Evolutionary conservation across 371 early-diverging fungal species (phyloP), one percentile per base, ranked within the genome.

Genomic region (Mucor plumbeus): DNA sequence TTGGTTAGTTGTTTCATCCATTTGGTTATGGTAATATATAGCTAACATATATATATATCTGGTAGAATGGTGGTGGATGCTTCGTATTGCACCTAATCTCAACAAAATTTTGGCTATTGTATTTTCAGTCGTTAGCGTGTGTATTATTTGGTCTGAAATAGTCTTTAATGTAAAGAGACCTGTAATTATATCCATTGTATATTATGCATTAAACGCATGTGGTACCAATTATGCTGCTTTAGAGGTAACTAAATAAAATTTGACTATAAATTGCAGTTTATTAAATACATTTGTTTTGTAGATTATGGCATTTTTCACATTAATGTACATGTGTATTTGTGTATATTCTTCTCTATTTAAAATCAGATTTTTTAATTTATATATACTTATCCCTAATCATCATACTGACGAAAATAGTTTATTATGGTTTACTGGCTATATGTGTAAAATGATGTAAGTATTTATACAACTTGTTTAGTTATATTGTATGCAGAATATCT

Each of bases 251-350:
- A 40, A 39, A 15, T 5, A 34, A 34, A 10, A 17, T 19, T 21
- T 26, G n/a, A 3, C 7, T 50, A 1, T 7, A 4, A 26, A n/a
- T 48, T 33, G 11, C 26, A 26, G 3, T 26, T 3, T 26, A 26
- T 26, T 26, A 26, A 26, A 1, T 26, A 26, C 26, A 26, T 26
- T 26, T 26, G 26, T 26, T 26, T 26, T 26, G 26, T 26, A 96
- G 94, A 65, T 89, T 5, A 71, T 94, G 19, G 85, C 93, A 6
- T 88, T 96, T 58, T 75, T 89, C 39, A 88, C 92, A 36, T 78
- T 97, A 59, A 79, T 89, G 7, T 97, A 94, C 82, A 94, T 97
- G 96, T 92, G 93, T 67, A 71, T 89, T n/a, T 95, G 96, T 68
- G 92, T 96, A 1, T 97, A 95, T 71, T 88, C 90, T 19, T 89